Base-by-base conservation (phyloP, 192 early-diverging fungal species). In the Podila verticillata region DNA sequence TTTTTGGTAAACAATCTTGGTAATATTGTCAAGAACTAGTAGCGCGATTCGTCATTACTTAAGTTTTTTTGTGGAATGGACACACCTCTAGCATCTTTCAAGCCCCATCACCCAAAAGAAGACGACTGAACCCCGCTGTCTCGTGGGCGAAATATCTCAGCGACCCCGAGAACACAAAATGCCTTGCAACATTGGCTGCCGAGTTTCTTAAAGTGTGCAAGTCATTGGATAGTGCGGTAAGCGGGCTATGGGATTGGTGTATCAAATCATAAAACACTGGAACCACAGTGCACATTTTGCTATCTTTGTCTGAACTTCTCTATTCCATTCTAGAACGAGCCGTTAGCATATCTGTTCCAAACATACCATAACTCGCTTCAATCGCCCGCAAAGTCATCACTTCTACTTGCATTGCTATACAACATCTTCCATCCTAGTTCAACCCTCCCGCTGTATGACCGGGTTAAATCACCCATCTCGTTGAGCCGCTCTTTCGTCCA, bases 191-290 rank as follows among this genome's bases (percentile, higher is more conserved):
- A 3, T 48, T 80, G 44, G 66, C 77, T 10, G 70, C 70, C 44
- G 77, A 80, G 54, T 80, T 80, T 35, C 66, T 72, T 4, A 80
- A 80, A 65, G 70, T 60, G 17, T 80, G 77, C 66, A 80, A 72
- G n/a, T 67, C 70, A 4, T 29, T 72, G 31, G 77, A 80, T 51
- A 72, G 47, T 19, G 77, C 70, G 30, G 77, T 80, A 60, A 15
- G 31, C 22, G 44, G 15, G 44, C 17, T 44, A 15, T 44, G 13
- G 36, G 10, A 7, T n/a, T n/a, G 44, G 15, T 47, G 44, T 47
- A 9, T 15, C 7, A 9, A 15, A 47, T 47, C 44, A 47, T 47
- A 15, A 47, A 47, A 47, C 44, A 47, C 7, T 47, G 44, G 15
- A 15, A 15, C 7, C 44, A 47, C 7, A 47, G 15, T 47, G 54